Base-by-base conservation (phyloP, 2,329 filamentous ascomycete species). In the Waltergamsia citrina region DNA sequence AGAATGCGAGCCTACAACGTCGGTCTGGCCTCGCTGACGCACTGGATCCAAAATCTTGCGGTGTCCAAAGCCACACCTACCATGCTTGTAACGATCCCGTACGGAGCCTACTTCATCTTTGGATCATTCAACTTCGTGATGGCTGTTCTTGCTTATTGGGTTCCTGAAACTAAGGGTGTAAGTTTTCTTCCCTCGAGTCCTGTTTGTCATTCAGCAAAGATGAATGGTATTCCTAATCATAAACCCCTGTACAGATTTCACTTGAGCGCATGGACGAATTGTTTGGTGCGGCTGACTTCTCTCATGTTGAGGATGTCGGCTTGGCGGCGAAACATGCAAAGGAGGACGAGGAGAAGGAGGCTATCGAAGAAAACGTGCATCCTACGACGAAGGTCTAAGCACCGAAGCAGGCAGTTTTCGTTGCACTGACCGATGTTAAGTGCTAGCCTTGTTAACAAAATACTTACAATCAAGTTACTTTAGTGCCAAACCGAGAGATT, bases 41-140 rank as follows among this genome's bases (percentile, higher is more conserved):
- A 79, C 45, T 77, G 74, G 73, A 49, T 80, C 1, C 78, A 79
- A 51, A 79, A 80, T 43, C 69, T 80, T 25, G 73, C 76, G 3
- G 71, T 81, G 14, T 72, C 75, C 6, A 58, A 73, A 17, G 70
- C 71, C 16, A 73, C 72, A 1, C 74, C 72, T 0, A 67, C 66
- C 23, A 79, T 80, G 76, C 60, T 81, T 40, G 62, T 65, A 57
- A 42, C 40, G 7, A 42, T 40, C 6, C 46, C 48, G 1, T 52
- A 45, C 28, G 65, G 67, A 20, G 66, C 70, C 0, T 78, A 74
- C 52, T 61, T 78, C 37, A 71, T 76, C 32, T 78, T 74, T 49
- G 62, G 66, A 5, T 65, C 54, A 16, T 74, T 77, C 50, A 76
- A 71, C 47, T 63, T 71, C 41, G 47, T 56, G 41, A 74, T 77